Percentiles rank a stretch among this genome's conserved stretches.
phyloP scores from a whole-genome alignment of 2,329 filamentous ascomycete genomes.

The Bipolaris cookei region DNA sequence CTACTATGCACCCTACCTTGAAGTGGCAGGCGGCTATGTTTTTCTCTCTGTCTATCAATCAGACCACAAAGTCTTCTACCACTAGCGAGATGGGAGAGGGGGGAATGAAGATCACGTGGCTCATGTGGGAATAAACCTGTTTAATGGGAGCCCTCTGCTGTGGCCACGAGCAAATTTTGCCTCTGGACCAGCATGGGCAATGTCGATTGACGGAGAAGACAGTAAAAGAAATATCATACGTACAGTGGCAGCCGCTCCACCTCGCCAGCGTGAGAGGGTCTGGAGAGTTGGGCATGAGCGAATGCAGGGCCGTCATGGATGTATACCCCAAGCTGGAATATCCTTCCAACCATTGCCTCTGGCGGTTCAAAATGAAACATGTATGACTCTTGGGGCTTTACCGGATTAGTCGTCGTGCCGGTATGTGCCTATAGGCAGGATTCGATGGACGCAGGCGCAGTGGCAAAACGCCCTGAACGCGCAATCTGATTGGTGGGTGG shows the following conservation, averaged over 20 bases:
- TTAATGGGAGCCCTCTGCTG: too few species aligned
- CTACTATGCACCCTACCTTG: not conserved
- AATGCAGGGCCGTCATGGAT: not conserved
- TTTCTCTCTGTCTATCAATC: not conserved
- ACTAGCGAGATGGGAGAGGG: not conserved
- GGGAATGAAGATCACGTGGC: too few species aligned
- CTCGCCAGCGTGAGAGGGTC: not conserved
- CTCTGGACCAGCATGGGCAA: too few species aligned
- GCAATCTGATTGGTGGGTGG: not conserved
- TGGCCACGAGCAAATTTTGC: too few species aligned
- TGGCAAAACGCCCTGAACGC: not conserved
- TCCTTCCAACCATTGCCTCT: not conserved
- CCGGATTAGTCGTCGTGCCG: not conserved
- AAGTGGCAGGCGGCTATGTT: not conserved
- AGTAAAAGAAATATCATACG: not conserved
- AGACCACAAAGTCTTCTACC: not conserved
- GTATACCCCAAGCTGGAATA: not conserved
- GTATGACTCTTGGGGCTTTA: not conserved
- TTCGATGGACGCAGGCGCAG: not conserved
- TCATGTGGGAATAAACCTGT: too few species aligned
- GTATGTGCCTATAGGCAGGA: slow-evolving; percentile 2
- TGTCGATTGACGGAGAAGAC: not conserved
- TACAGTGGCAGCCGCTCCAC: not conserved
- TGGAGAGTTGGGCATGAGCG: not conserved
- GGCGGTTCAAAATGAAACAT: not conserved